These are phyloP conservation scores for Hyphodiscus sp. DNA, from an alignment of 2,329 filamentous ascomycete genomes.

Conservation along the genomic window DNA sequence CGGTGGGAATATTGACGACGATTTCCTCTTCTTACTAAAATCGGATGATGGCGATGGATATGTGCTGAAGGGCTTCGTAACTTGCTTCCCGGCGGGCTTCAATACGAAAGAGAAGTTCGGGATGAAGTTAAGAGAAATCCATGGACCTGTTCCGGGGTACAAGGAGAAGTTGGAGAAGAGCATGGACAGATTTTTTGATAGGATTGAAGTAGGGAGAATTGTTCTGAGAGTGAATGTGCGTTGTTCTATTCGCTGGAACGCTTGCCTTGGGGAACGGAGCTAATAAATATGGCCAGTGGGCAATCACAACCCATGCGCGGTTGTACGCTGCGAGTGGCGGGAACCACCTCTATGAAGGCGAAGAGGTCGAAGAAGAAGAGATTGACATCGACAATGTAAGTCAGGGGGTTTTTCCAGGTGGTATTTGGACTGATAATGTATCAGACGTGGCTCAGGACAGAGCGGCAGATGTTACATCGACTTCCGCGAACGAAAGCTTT, in stretches of 20 bases:
- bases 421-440: neutral
- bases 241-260: neutral
- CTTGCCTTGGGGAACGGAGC: neutral
- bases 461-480: constrained; percentile 56
- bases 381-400: constrained; percentile 39
- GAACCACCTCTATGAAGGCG: constrained; percentile 37
- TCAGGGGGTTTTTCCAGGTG: neutral
- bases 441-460: constrained; percentile 44
- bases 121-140: constrained; percentile 46
- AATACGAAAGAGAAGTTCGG: constrained; percentile 48
- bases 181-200: constrained; percentile 57
- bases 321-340: constrained; percentile 33
- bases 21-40: constrained; percentile 52
- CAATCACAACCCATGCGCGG: constrained; percentile 34
- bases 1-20: constrained; percentile 48
- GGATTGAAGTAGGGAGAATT: constrained; percentile 44
- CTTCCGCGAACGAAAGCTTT: constrained; percentile 46
- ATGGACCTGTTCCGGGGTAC: constrained; percentile 53
- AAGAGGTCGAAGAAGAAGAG: constrained; percentile 31
- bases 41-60: constrained; percentile 35
- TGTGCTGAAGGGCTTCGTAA: constrained; percentile 47
- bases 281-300: constrained; percentile 32
- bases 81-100: constrained; percentile 54
- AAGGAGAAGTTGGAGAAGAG: constrained; percentile 46
- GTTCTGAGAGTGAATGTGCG: constrained; percentile 47